These are phyloP conservation scores for Bacterosira constricta DNA, from an alignment of 108 stramenopile species.

Conservation along the genomic window DNA sequence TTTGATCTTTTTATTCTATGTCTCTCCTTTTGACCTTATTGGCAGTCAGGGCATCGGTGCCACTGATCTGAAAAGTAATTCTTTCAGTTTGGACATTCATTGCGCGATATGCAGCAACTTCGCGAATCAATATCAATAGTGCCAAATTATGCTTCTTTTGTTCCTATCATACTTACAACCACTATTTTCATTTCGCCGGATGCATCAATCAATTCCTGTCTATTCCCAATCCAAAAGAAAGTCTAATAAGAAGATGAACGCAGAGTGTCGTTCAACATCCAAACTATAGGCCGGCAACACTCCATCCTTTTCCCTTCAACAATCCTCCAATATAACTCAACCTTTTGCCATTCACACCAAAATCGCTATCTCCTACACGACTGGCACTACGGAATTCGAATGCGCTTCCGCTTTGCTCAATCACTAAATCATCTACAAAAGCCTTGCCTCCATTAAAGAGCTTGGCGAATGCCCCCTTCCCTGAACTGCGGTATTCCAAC, in stretches of 20 bases:
- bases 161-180: neutral
- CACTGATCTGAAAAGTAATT: no score
- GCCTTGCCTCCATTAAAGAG: slow-evolving; percentile 88
- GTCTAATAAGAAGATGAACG: no score
- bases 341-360: slow-evolving; percentile 84
- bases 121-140: no score
- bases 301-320: slow-evolving; percentile 60
- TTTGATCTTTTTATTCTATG: no score
- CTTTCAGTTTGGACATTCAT: no score
- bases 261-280: no score
- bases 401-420: slow-evolving; percentile 53
- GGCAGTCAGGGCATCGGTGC: no score
- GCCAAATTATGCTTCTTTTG: no score
- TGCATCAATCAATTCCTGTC: neutral
- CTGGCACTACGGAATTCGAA: slow-evolving; percentile 66
- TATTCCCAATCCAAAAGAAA: neutral
- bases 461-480: slow-evolving; percentile 83
- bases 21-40: no score
- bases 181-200: neutral
- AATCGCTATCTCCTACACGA: slow-evolving; percentile 84
- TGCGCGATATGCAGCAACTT: no score
- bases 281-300: slow-evolving; percentile 22
- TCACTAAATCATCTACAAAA: slow-evolving; percentile 81
- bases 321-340: slow-evolving; percentile 48
- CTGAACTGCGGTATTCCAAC: slow-evolving; percentile 73